Conservation (phyloP, 202 grass and related monocot genomes). For the Saccharum hybrid region DNA sequence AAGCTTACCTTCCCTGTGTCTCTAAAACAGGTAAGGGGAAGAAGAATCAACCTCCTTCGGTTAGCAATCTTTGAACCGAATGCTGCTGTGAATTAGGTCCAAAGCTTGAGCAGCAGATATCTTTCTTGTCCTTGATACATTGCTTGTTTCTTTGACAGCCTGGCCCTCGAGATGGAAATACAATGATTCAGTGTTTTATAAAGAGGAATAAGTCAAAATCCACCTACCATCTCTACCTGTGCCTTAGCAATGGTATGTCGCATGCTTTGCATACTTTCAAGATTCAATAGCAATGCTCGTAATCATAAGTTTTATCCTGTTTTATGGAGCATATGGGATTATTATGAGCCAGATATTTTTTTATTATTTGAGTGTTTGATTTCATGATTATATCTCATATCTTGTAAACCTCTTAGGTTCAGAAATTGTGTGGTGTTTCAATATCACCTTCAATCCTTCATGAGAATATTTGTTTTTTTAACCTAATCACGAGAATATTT, state of each 20-base stretch:
- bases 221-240: conserved; percentile 91
- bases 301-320: background rate
- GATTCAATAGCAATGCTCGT: background rate
- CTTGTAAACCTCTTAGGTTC: background rate
- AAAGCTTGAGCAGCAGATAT: background rate
- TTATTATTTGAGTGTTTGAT: conserved; percentile 7
- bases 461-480: background rate
- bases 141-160: conserved; percentile 69
- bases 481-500: background rate
- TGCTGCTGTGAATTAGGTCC: conserved; percentile 3
- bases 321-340: background rate
- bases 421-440: background rate
- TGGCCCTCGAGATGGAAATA: conserved; percentile 77
- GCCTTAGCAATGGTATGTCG: conserved; percentile 74
- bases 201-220: conserved; percentile 96
- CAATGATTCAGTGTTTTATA: conserved; percentile 93
- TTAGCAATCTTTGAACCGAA: background rate
- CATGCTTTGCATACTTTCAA: background rate
- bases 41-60: background rate
- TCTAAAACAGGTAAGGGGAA: conserved; percentile 80
- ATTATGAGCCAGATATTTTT: background rate
- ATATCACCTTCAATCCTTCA: background rate
- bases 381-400: background rate
- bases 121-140: conserved; percentile 30
- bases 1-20: conserved; percentile 93